Evolutionary conservation across 352 stramenopile species (phyloP).

Genomic region (Phytophthora constricta): DNA sequence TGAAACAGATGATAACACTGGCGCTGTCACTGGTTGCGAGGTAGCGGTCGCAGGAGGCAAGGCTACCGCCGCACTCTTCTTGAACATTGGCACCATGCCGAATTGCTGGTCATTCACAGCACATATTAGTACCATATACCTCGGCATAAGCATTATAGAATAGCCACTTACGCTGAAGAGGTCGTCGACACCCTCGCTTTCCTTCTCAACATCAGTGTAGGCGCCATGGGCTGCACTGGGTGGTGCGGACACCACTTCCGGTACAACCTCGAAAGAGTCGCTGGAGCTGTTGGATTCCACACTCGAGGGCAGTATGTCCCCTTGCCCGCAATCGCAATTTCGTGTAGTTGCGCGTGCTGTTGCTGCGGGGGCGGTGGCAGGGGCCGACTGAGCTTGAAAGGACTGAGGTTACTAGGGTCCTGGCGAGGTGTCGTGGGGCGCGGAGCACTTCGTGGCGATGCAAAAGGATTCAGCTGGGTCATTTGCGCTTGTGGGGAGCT

Average conservation of each 20-base stretch:
- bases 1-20: constrained; percentile 15
- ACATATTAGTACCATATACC: constrained; percentile 6
- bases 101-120: constrained; percentile 68
- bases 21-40: constrained; percentile 8
- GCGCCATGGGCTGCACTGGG: constrained; percentile 24
- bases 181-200: constrained; percentile 61
- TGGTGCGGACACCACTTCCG: constrained; percentile 41
- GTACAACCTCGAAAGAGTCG: constrained; percentile 74
- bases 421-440: constrained; percentile 20
- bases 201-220: constrained; percentile 30
- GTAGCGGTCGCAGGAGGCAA: constrained; percentile 31
- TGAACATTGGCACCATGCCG: constrained; percentile 82
- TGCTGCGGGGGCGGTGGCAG: constrained; percentile 29
- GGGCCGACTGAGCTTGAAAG: constrained; percentile 37
- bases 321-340: constrained; percentile 34
- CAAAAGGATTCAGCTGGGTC: constrained; percentile 56
- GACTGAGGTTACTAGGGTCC: constrained; percentile 8
- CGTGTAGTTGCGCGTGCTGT: constrained; percentile 31
- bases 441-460: constrained; percentile 14
- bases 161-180: constrained; percentile 78
- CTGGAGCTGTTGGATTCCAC: constrained; percentile 71
- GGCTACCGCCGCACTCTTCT: constrained; percentile 55
- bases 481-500: constrained; percentile 42
- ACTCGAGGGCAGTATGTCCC: constrained; percentile 31
- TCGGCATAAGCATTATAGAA: constrained; percentile 1